Evolutionary conservation across 164 flowering plant species (phyloP).

Genomic region (Tinospora cordifolia): DNA sequence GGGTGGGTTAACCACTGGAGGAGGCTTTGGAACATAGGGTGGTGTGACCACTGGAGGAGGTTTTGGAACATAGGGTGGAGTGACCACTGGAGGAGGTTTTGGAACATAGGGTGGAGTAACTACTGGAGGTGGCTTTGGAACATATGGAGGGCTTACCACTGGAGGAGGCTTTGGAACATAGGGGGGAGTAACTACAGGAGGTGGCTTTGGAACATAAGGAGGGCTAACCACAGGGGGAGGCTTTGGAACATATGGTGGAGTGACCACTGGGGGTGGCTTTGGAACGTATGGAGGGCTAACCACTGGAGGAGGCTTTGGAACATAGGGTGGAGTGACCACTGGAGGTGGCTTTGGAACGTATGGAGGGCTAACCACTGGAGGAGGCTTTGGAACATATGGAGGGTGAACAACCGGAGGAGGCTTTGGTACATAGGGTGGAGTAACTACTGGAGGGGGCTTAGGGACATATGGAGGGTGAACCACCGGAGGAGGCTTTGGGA

Average conservation of each 20-base stretch:
- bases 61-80: conserved; percentile 12
- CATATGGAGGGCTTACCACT: neutral
- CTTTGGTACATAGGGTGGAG: conserved; percentile 10
- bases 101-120: conserved; percentile 7
- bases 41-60: conserved; percentile 6
- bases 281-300: conserved; percentile 3
- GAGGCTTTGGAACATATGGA: conserved; percentile 1
- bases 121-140: conserved; percentile 6
- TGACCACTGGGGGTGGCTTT: conserved; percentile 15
- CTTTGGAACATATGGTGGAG: conserved; percentile 14
- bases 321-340: conserved; percentile 5
- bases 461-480: neutral
- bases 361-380: conserved; percentile 7
- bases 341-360: conserved; percentile 14
- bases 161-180: conserved; percentile 11
- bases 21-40: conserved; percentile 13
- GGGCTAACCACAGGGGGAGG: neutral
- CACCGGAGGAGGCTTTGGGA: conserved; percentile 11
- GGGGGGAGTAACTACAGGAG: conserved; percentile 4
- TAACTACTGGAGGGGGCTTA: neutral
- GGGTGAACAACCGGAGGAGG: conserved; percentile 6
- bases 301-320: conserved; percentile 12
- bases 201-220: neutral
- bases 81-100: conserved; percentile 8
- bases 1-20: conserved; percentile 13